Percentiles rank a stretch among this genome's conserved stretches.
Conservation (phyloP, 352 stramenopile species). For the Phytophthora meadii region DNA sequence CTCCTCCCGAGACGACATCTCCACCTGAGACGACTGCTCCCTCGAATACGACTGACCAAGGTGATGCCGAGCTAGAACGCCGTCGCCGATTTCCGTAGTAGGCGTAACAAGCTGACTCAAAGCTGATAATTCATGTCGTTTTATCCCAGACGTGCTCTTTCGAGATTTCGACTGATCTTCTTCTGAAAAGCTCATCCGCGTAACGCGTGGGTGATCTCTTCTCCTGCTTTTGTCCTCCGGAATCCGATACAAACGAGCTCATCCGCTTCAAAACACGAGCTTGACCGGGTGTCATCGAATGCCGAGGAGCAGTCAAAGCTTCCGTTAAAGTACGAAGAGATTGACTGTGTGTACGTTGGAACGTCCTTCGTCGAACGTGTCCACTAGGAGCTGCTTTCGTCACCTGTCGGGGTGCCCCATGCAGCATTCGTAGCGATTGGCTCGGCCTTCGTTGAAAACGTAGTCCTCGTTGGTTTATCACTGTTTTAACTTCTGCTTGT, state of each 20-base stretch:
- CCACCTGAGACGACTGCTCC: no score
- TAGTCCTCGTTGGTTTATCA: conserved; percentile 1
- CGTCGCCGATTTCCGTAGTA: no score
- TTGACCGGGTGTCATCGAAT: conserved; percentile 5
- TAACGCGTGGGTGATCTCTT: conserved; percentile 36
- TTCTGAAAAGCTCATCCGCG: conserved; percentile 33
- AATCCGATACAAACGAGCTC: conserved; percentile 35
- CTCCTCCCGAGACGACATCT: no score
- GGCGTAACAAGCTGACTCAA: no score
- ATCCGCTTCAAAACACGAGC: conserved; percentile 26
- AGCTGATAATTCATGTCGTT: conserved; percentile 4
- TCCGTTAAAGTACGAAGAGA: conserved; percentile 23
- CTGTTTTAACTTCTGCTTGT: neutral
- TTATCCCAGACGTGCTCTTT: conserved; percentile 25
- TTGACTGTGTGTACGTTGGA: conserved; percentile 30
- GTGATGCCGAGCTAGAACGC: no score
- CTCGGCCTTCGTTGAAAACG: conserved; percentile 24
- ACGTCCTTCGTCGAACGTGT: conserved; percentile 8
- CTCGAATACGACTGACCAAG: no score
- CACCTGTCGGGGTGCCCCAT: no score
- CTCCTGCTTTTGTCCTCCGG: neutral
- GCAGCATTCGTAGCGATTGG: conserved; percentile 23
- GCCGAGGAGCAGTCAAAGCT: conserved; percentile 6
- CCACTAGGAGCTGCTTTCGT: neutral
- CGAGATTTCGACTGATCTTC: conserved; percentile 4